Base-by-base conservation (phyloP, 1,284 basidiomycete species). In the Marasmius fiardii region DNA sequence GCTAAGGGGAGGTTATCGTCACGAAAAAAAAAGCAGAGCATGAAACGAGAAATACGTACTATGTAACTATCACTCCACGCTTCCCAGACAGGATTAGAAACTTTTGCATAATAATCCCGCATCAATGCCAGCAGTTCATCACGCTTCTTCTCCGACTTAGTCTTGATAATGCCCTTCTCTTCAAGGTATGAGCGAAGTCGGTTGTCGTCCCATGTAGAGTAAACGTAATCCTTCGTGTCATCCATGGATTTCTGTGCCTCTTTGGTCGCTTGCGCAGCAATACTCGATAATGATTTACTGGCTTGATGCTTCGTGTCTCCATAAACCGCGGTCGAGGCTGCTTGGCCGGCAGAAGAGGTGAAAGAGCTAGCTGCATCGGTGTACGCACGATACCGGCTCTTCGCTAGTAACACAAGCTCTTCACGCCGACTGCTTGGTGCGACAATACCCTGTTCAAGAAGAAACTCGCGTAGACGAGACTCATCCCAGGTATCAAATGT, bases 11-110 rank as follows among this genome's bases (percentile, higher is more conserved):
- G n/a, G n/a, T n/a, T n/a, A n/a, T n/a, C n/a, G n/a, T n/a, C n/a
- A 59, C 2, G 8, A 44, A 39, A 23, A 18, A 44, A 56, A 26
- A n/a, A 43, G 35, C 43, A 26, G 43, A 53, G 33, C 23, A 4
- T 20, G 18, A 43, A 43, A 31, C 48, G 47, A 50, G 8, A 3
- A 18, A 5, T 4, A 64, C 84, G 64, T 64, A 93, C 92, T 52
- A 95, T 82, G 67, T 92, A 91, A 2, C 85, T 88, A 66, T 90
- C 88, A 45, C 86, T 88, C 94, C 94, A 98, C 4, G 86, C 82
- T 34, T 90, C 76, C 81, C 91, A 98, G 47, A 88, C 70, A 1
- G 90, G 87, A 57, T 79, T 73, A 7, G 82, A 66, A 16, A 81
- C 74, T 47, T 77, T 74, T 33, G 82, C 83, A 68, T 94, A 95